These are phyloP conservation scores for Neurospora tetrasperma DNA, from an alignment of 495 filamentous ascomycete genomes.

Conservation along the genomic window DNA sequence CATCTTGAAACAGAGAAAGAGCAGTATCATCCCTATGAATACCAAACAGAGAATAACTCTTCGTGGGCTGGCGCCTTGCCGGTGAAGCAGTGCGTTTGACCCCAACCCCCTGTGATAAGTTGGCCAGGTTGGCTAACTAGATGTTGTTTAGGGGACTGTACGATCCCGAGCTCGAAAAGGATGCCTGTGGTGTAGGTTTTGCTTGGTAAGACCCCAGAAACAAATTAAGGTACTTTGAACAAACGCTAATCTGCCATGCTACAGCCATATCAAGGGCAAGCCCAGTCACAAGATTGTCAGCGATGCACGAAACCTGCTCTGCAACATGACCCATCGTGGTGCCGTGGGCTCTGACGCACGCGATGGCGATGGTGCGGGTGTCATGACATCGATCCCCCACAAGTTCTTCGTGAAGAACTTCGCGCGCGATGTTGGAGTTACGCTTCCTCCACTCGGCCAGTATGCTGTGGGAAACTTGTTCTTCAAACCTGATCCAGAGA, in stretches of 20 bases:
- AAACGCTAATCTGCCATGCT: constrained; percentile 1
- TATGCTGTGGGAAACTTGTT: constrained; percentile 98
- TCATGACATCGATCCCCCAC: constrained; percentile 99
- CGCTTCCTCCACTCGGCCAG: constrained; percentile 79
- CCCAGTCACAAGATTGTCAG: constrained; percentile 98
- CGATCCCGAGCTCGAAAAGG: constrained; percentile 92
- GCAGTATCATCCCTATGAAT: constrained; percentile 58
- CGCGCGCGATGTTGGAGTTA: constrained; percentile 74
- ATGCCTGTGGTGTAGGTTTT: constrained; percentile 99
- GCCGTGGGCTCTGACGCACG: constrained; percentile 95
- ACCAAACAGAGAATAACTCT: constrained; percentile 75
- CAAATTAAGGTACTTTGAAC: not conserved
- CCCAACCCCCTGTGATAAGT: not conserved
- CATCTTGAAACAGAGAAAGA: constrained; percentile 42
- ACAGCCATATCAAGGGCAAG: constrained; percentile 92
- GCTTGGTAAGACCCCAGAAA: constrained; percentile 63
- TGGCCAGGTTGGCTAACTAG: constrained; percentile 1
- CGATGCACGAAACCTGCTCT: constrained; percentile 94
- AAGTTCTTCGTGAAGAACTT: constrained; percentile 99
- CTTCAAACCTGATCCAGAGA: constrained; percentile 91
- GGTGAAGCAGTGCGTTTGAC: constrained; percentile 66
- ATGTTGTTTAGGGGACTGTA: constrained; percentile 60
- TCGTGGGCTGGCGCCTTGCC: constrained; percentile 96
- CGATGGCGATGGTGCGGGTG: constrained; percentile 95
- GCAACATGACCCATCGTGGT: constrained; percentile 99